Evolutionary conservation across 139 green algal species (phyloP).

Genomic region (Micractinium sp.): DNA sequence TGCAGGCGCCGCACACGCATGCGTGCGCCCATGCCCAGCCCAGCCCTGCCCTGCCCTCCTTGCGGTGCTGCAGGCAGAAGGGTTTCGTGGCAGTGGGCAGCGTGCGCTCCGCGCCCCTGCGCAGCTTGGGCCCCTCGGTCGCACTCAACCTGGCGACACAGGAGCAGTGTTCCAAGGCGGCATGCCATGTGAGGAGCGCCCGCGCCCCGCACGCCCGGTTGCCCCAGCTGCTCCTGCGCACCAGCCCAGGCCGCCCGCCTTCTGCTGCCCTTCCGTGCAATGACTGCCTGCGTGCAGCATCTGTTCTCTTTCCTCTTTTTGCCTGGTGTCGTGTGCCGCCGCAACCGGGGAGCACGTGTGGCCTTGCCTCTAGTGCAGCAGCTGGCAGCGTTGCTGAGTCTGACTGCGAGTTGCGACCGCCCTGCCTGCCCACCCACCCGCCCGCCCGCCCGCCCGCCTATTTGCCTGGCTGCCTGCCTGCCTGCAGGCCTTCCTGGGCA

Average conservation of each 20-base stretch:
- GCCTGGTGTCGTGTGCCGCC: background rate
- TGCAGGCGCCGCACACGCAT: background rate
- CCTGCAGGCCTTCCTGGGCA: conserved; percentile 17
- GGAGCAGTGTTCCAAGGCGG: background rate
- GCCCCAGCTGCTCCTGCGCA: too few species aligned
- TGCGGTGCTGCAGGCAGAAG: background rate
- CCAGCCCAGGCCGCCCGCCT: background rate
- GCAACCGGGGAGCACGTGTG: background rate
- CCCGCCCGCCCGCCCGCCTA: background rate
- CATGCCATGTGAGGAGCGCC: background rate
- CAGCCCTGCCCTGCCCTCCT: too few species aligned
- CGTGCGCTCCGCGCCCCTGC: background rate
- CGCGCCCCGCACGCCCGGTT: background rate
- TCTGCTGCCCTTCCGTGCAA: background rate
- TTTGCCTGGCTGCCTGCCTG: background rate
- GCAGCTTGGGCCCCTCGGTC: background rate
- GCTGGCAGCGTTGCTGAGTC: background rate
- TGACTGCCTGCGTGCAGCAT: background rate
- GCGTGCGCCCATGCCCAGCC: background rate
- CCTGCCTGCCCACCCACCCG: background rate
- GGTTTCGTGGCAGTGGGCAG: background rate
- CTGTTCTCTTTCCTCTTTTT: background rate
- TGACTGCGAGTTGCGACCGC: background rate
- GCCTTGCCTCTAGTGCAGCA: background rate
- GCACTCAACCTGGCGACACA: conserved; percentile 3